Evolutionary conservation across 768 basidiomycete genomes (phyloP), one percentile per base, ranked within the genome.

Genomic region (Suillus lakei): DNA sequence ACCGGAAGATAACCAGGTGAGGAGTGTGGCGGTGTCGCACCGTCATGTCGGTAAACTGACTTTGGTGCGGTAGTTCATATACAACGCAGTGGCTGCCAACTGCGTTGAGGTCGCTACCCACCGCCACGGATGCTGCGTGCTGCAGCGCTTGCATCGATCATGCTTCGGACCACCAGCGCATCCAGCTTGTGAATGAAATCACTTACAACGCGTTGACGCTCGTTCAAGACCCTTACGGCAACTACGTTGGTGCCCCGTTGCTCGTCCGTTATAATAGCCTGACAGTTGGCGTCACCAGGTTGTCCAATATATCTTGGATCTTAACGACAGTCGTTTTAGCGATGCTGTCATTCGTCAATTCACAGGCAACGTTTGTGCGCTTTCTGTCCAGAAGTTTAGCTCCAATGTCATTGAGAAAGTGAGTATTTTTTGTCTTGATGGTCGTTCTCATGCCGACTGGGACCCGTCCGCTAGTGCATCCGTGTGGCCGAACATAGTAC

Each of bases 321-420:
- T 99, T 72, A 99, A 99, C 79, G 98, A 99, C 81, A 96, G 94
- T 77, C 88, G 98, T 51, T 99, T 99, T 85, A 97, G 95, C 69
- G 97, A 98, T 79, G 97, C 85, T 58, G 93, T 99, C 70, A 98
- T 99, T 71, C 90, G 97, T 68, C 98, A 99, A 75, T 99, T 99
- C 79, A 83, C 93, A 61, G 98, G 98, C 71, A 99, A 99, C 73
- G 94, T 99, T 66, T 99, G 96, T 77, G 95, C 95, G 6, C 82
- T 99, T 61, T 99, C 96, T 6, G 97, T 98, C 18, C 98, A 99
- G 78, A 99, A 99, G 81, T 99, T 99, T 81, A 97, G 95, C 68
- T 98, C 97, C 67, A 99, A 99, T 77, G 98, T 99, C 66, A 96
- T 98, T 67, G 96, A 98, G 81, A 98, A 98, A 86, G 92, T 91